Conservation (phyloP, 306 rosid species). For the Vigna hirtella region DNA sequence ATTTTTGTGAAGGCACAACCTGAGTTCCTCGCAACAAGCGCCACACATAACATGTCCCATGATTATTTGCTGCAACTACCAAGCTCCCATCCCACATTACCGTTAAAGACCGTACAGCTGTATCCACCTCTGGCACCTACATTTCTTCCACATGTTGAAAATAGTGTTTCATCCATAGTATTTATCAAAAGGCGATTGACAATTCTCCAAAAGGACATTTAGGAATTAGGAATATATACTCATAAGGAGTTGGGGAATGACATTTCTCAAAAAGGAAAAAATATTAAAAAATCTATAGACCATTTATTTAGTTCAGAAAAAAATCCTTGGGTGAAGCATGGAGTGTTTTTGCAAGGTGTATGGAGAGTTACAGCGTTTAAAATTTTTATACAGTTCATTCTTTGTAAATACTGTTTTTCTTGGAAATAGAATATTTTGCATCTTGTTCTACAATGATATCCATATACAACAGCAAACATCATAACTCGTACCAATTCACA, state of each 20-base stretch:
- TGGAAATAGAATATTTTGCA: slow-evolving; percentile 20
- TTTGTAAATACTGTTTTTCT: slow-evolving; percentile 3
- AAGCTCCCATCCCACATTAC: slow-evolving; percentile 99
- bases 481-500: slow-evolving; percentile 83
- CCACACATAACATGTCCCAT: slow-evolving; percentile 98
- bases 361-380: slow-evolving; percentile 24
- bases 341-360: slow-evolving; percentile 7
- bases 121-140: slow-evolving; percentile 99
- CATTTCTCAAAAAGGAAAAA: background rate
- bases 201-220: background rate
- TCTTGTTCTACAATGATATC: slow-evolving; percentile 22
- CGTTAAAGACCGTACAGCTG: slow-evolving; percentile 95
- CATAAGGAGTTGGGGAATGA: slow-evolving; percentile 24
- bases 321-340: background rate
- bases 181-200: background rate
- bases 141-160: slow-evolving; percentile 40
- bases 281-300: background rate
- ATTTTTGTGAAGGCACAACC: slow-evolving; percentile 58
- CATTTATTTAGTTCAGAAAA: background rate
- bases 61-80: slow-evolving; percentile 99
- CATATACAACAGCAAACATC: slow-evolving; percentile 2
- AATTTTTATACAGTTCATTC: slow-evolving; percentile 34
- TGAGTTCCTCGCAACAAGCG: slow-evolving; percentile 92
- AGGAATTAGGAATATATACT: slow-evolving; percentile 16
- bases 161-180: slow-evolving; percentile 38